Conservation (phyloP, 108 stramenopile genomes). For the Skeletonema tropicum region DNA sequence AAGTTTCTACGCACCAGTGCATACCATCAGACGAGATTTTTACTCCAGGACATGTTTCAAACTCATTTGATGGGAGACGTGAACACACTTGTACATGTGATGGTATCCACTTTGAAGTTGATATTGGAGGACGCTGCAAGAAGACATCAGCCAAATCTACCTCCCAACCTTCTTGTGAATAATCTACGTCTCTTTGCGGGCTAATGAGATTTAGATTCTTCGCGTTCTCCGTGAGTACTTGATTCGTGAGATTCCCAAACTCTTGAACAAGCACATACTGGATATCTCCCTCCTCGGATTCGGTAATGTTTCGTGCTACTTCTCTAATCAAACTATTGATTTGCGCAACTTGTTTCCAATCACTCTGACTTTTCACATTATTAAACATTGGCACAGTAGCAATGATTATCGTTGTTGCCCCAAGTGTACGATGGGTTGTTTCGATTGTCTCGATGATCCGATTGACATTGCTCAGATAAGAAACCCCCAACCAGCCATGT, state of each 20-base stretch:
- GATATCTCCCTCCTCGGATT: background rate
- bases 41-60: conserved; percentile 20
- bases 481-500: conserved; percentile 44
- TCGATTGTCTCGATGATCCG: conserved; percentile 29
- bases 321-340: conserved; percentile 31
- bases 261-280: conserved; percentile 27
- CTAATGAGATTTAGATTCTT: conserved; percentile 5
- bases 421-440: conserved; percentile 27
- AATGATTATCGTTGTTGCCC: background rate
- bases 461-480: conserved; percentile 21
- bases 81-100: conserved; percentile 44
- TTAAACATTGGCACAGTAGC: background rate
- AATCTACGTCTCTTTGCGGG: background rate
- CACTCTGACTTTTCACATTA: conserved; percentile 30
- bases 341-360: conserved; percentile 10
- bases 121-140: conserved; percentile 25
- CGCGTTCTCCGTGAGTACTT: conserved; percentile 25
- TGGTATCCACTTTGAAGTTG: conserved; percentile 19
- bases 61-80: background rate
- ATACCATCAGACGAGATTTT: conserved; percentile 34
- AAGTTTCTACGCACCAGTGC: conserved; percentile 51
- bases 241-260: conserved; percentile 27
- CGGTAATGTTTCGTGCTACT: conserved; percentile 9
- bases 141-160: conserved; percentile 12
- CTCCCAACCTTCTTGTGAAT: background rate